These are phyloP conservation scores for Leptodermis oblonga DNA, from an alignment of 257 asterid species.

Conservation along the genomic window DNA sequence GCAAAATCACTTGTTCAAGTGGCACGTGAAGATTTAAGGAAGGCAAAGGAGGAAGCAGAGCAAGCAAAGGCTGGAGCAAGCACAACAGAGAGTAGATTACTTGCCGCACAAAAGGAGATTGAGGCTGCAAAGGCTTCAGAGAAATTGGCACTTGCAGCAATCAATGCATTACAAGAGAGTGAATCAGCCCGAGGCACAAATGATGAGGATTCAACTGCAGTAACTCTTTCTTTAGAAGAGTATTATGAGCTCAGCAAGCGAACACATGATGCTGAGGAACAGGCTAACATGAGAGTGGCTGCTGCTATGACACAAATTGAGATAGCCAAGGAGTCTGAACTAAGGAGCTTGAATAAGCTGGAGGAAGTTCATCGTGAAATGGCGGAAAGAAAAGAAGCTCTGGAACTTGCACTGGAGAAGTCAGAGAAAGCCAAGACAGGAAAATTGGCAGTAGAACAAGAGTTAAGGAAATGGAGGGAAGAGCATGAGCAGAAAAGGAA, in stretches of 20 bases:
- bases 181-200: constrained; percentile 47
- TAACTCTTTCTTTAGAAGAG: constrained; percentile 69
- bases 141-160: constrained; percentile 80
- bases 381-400: constrained; percentile 48
- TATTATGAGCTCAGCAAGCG: constrained; percentile 83
- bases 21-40: constrained; percentile 57
- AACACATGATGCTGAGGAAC: constrained; percentile 88
- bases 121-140: constrained; percentile 90
- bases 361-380: constrained; percentile 64
- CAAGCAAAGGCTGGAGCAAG: constrained; percentile 64
- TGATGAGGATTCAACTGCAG: constrained; percentile 43
- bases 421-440: constrained; percentile 80
- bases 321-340: constrained; percentile 75
- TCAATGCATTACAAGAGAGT: constrained; percentile 72
- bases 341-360: constrained; percentile 54
- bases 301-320: constrained; percentile 69
- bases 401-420: constrained; percentile 51
- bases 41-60: constrained; percentile 72
- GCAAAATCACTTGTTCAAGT: constrained; percentile 44
- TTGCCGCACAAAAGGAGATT: constrained; percentile 77
- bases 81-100: constrained; percentile 60
- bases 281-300: constrained; percentile 58
- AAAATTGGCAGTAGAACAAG: constrained; percentile 76
- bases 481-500: constrained; percentile 74
- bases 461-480: constrained; percentile 76